These are phyloP conservation scores for Kazachstania viticola DNA, from an alignment of 805 yeast species.

Conservation along the genomic window DNA sequence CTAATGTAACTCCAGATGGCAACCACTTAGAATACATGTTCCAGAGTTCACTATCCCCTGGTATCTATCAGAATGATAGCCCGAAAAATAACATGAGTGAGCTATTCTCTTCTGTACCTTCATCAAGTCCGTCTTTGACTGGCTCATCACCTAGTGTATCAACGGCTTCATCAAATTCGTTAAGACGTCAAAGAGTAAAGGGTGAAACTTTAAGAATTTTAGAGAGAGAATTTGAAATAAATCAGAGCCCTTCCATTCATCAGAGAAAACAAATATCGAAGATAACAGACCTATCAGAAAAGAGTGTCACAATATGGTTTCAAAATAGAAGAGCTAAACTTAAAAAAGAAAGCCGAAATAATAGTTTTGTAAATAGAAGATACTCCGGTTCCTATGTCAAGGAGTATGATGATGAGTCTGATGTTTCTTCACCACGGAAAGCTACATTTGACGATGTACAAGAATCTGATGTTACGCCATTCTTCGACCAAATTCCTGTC, in stretches of 20 bases:
- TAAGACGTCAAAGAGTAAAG: slow-evolving; percentile 60
- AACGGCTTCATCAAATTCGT: no score
- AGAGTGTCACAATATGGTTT: slow-evolving; percentile 88
- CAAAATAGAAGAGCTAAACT: slow-evolving; percentile 78
- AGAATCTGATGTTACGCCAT: slow-evolving; percentile 4
- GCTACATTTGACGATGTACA: neutral
- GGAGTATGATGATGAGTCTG: slow-evolving; percentile 1
- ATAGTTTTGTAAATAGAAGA: slow-evolving; percentile 1
- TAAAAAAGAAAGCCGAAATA: slow-evolving; percentile 32
- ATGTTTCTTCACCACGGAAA: neutral
- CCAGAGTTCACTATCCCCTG: no score
- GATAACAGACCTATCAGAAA: slow-evolving; percentile 70
- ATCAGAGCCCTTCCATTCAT: slow-evolving; percentile 68
- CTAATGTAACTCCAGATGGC: neutral
- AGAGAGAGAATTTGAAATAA: slow-evolving; percentile 54
- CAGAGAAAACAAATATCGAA: slow-evolving; percentile 58
- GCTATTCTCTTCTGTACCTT: no score
- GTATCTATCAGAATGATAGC: no score
- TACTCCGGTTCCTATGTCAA: slow-evolving; percentile 1
- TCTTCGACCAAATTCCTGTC: slow-evolving; percentile 36
- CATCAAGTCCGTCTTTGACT: no score
- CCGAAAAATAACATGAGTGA: no score
- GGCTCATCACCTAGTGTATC: no score
- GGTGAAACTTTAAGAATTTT: slow-evolving; percentile 67
- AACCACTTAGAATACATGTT: neutral